Evolutionary conservation across 1,284 basidiomycete species (phyloP).

Genomic region (Microbotryum violaceum): DNA sequence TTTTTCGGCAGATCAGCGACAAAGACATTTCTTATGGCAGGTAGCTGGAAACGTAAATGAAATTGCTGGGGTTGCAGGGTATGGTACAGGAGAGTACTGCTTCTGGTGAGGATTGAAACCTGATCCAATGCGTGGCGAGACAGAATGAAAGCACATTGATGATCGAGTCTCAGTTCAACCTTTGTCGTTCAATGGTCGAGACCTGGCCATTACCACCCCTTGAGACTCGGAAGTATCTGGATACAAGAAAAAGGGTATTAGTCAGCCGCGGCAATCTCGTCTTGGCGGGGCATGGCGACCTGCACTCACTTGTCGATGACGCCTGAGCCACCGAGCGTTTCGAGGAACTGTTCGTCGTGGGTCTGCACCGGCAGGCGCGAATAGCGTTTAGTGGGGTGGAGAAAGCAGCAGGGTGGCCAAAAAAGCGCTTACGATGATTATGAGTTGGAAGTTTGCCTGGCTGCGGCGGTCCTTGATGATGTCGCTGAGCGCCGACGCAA

Average conservation of each 20-base stretch:
- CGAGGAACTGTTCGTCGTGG: conserved; percentile 83
- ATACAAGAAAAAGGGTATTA: not conserved
- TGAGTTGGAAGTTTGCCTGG: conserved; percentile 90
- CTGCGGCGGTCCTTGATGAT: conserved; percentile 85
- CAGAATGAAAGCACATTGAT: no score
- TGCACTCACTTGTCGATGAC: conserved; percentile 73
- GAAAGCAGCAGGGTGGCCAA: not conserved
- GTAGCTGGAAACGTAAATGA: no score
- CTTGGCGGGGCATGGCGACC: not conserved
- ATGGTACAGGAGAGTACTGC: no score
- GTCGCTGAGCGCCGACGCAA: conserved; percentile 87
- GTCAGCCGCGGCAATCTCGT: not conserved
- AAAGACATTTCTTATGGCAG: no score
- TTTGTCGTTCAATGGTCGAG: conserved; percentile 26
- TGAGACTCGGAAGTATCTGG: conserved; percentile 51
- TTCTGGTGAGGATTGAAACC: no score
- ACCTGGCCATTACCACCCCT: conserved; percentile 29
- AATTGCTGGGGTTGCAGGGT: no score
- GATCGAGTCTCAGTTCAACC: conserved; percentile 3
- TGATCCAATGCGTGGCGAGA: no score
- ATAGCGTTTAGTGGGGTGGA: not conserved
- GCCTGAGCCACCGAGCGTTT: conserved; percentile 71
- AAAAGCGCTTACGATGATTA: conserved; percentile 59
- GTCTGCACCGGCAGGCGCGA: conserved; percentile 21
- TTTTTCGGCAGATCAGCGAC: no score